These are phyloP conservation scores for Paecilomyces sp. DNA, from an alignment of 2,329 filamentous ascomycete species.

Conservation along the genomic window DNA sequence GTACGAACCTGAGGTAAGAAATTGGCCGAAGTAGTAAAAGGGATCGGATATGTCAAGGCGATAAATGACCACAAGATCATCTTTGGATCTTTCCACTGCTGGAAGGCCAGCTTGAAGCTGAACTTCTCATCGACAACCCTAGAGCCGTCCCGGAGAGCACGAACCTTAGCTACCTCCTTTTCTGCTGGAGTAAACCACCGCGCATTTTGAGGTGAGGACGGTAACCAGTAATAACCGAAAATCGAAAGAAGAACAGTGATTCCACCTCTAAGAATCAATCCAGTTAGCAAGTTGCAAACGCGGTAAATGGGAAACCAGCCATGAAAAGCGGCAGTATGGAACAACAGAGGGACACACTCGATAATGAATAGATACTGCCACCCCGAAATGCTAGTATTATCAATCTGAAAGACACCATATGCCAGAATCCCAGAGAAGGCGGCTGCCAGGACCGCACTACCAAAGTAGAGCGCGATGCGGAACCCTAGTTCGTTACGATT, in stretches of 20 bases:
- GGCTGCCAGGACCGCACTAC: conserved; percentile 27
- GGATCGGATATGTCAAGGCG: conserved; percentile 42
- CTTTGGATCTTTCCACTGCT: conserved; percentile 35
- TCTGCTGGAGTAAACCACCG: conserved; percentile 33
- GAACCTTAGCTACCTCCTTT: conserved; percentile 32
- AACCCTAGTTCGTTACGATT: conserved; percentile 23
- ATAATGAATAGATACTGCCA: conserved; percentile 4
- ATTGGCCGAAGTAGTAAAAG: conserved; percentile 39
- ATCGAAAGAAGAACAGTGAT: conserved; percentile 5
- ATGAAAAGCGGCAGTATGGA: neutral
- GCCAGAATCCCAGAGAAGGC: conserved; percentile 27
- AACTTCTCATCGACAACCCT: conserved; percentile 30
- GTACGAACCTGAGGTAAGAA: conserved; percentile 38
- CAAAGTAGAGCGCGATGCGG: conserved; percentile 33
- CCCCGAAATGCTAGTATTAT: conserved; percentile 2
- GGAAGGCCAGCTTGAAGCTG: conserved; percentile 35
- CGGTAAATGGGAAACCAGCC: neutral
- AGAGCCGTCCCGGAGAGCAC: conserved; percentile 42
- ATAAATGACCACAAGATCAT: conserved; percentile 41
- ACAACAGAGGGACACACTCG: conserved; percentile 6
- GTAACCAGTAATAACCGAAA: conserved; percentile 28
- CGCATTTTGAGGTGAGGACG: conserved; percentile 23
- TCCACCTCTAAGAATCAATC: neutral
- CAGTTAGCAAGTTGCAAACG: neutral
- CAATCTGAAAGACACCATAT: conserved; percentile 40